Evolutionary conservation across 371 early-diverging fungal species (phyloP), one percentile per base, ranked within the genome.

Genomic region (Actinomucor elegans): DNA sequence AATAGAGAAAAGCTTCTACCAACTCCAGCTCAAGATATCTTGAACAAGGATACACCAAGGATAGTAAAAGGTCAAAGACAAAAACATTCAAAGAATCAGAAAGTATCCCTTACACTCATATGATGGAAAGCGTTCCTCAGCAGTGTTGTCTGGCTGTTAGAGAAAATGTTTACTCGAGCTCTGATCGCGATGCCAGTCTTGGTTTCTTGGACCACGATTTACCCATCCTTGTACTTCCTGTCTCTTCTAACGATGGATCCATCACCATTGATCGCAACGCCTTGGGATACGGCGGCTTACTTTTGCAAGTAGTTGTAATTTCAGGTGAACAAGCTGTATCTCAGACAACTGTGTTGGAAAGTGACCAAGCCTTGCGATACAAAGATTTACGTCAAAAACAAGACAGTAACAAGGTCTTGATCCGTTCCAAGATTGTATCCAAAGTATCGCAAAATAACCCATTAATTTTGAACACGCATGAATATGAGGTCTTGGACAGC

Each of bases 401-500:
- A 17, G 15, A 5, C 10, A 48, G 36, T 7, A 52, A 53, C 33
- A 48, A 52, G 20, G 44, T 58, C 14, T 57, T 62, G 28, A 49
- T 73, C 5, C 57, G 61, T 31, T 38, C 69, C 27, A 75, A 69
- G 15, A 50, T 58, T 3, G 35, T 73, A 9, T 52, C 54, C 10
- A 48, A 26, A 17, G 28, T 61, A 15, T 12, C 45, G 11, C 61
- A 55, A 14, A 15, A 20, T 20, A 44, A 55, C 9, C 12, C 55
- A 2, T 9, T 72, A 26, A 35, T 47, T 4, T 26, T 72, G 11
- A 32, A 47, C 8, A 66, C 59, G 8, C 35, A 61, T 37, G 74
- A 77, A 48, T 60, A 71, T 63, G 66, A 79, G 46, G 55, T 69
- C 11, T 52, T 80, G 32, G 59, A 71, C 21, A 66, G 55, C 21